Evolutionary conservation across 768 basidiomycete genomes (phyloP).

Genomic region (Termitomyces sp.): DNA sequence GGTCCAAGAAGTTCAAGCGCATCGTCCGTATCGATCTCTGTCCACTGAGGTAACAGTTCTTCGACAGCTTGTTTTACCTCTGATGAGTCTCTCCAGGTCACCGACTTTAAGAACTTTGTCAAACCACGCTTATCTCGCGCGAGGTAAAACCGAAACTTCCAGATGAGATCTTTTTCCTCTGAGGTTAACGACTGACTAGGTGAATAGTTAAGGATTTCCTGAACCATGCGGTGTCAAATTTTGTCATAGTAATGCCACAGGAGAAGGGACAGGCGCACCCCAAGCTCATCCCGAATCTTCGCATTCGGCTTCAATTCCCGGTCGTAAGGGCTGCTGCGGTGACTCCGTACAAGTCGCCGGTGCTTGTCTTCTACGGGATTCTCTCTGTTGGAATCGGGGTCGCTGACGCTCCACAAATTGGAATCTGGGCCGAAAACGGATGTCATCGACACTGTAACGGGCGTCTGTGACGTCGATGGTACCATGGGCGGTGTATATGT

Average conservation of each 20-base stretch:
- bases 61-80: constrained; percentile 99
- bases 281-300: constrained; percentile 89
- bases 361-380: constrained; percentile 99
- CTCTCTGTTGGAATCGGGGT: constrained; percentile 87
- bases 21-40: constrained; percentile 94
- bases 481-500: constrained; percentile 35
- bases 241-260: not conserved
- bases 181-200: constrained; percentile 83
- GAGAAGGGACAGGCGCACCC: constrained; percentile 42
- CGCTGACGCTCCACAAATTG: constrained; percentile 81
- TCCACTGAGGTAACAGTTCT: constrained; percentile 93
- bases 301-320: constrained; percentile 96
- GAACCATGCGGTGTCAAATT: not conserved
- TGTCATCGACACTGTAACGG: constrained; percentile 39
- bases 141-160: constrained; percentile 99
- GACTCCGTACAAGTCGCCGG: constrained; percentile 87
- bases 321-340: constrained; percentile 92
- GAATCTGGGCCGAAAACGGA: constrained; percentile 56
- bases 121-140: constrained; percentile 87
- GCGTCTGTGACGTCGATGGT: constrained; percentile 37
- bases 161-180: constrained; percentile 93
- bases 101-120: constrained; percentile 96
- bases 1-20: constrained; percentile 94
- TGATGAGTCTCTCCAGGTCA: constrained; percentile 93
- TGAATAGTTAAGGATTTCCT: constrained; percentile 90